A percentile compares a stretch with the other conserved stretches of the same genome.
Conservation (phyloP, 2,329 filamentous ascomycete genomes). For the Fusarium nisikadoi region DNA sequence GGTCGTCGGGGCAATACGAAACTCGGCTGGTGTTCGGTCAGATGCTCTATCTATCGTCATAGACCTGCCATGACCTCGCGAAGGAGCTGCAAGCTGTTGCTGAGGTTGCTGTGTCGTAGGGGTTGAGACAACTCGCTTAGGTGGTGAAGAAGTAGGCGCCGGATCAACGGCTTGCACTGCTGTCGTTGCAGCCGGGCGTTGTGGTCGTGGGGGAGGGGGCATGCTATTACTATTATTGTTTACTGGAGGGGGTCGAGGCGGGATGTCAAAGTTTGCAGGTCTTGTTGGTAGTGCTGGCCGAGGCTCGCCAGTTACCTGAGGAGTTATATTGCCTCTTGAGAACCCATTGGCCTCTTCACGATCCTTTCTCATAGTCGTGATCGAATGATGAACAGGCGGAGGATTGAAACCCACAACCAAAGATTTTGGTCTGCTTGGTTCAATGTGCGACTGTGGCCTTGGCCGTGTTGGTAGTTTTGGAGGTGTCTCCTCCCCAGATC, state of each 20-base stretch:
- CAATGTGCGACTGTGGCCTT: conserved; percentile 54
- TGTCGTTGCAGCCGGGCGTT: conserved; percentile 50
- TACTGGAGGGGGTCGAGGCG: conserved; percentile 26
- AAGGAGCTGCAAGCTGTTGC: conserved; percentile 46
- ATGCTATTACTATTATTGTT: conserved; percentile 34
- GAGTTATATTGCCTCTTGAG: conserved; percentile 50
- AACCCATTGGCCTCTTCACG: conserved; percentile 57
- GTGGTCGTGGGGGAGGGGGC: conserved; percentile 59
- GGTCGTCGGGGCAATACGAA: conserved; percentile 39
- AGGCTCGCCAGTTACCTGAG: conserved; percentile 56
- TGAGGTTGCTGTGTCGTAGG: conserved; percentile 45
- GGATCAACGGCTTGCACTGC: conserved; percentile 30
- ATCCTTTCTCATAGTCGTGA: conserved; percentile 57
- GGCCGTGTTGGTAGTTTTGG: conserved; percentile 62
- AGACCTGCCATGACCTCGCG: conserved; percentile 46
- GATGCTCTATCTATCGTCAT: conserved; percentile 51
- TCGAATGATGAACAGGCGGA: conserved; percentile 62
- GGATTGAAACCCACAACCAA: conserved; percentile 56
- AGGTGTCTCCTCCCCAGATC: conserved; percentile 61
- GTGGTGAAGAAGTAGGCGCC: conserved; percentile 37
- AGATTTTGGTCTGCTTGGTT: conserved; percentile 37
- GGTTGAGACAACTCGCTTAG: conserved; percentile 48
- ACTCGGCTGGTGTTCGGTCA: conserved; percentile 41
- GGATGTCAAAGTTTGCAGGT: conserved; percentile 50
- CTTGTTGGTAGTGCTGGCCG: conserved; percentile 62